Base-by-base conservation (phyloP, 1,284 basidiomycete genomes). In the Spongispora temasekensis region DNA sequence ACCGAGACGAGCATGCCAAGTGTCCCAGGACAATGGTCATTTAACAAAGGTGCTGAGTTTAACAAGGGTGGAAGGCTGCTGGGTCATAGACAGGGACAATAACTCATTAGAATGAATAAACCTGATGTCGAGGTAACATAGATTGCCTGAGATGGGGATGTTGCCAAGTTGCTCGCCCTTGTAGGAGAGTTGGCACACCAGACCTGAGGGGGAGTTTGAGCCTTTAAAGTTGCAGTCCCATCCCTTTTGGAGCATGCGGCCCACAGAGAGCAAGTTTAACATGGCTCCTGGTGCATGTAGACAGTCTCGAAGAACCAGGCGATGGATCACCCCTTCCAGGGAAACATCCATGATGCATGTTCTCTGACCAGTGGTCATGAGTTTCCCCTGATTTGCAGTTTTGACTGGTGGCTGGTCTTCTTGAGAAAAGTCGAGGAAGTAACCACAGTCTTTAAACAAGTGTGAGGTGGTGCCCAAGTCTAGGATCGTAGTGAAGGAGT, bases 211-310 rank as follows among this genome's bases (percentile, higher is more conserved):
- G 13, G 28, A 25, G 28, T 5, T 19, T 0, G 28, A 25, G 12
- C 50, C 37, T 13, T 51, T 42, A 35, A 57, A 57, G 0, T 57
- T 10, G 28, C 56, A 57, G 37, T 44, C 50, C 35, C 56, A 57
- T 8, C 35, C 56, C 2, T 44, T 42, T 25, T 31, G 35, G 4
- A 57, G 30, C 50, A 57, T 57, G 4, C 12, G 17, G 28, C 56
- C 37, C 0, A 57, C 37, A 3, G 37, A 57, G 7, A 57, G 34
- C 1, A 57, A 8, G 1, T 53, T 57, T 4, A 57, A n/a, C 27
- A 57, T 32, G 5, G 56, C 50, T 13, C 54, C 50, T 4, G 23
- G 34, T 0, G 10, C 21, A 10, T 55, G 53, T 0, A 55, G 28
- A 7, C 53, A 55, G 27, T 55, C 27, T 19, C 27, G n/a, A 23